Base-by-base conservation (phyloP, 2,329 filamentous ascomycete species). In the Triangularia verruculosa region DNA sequence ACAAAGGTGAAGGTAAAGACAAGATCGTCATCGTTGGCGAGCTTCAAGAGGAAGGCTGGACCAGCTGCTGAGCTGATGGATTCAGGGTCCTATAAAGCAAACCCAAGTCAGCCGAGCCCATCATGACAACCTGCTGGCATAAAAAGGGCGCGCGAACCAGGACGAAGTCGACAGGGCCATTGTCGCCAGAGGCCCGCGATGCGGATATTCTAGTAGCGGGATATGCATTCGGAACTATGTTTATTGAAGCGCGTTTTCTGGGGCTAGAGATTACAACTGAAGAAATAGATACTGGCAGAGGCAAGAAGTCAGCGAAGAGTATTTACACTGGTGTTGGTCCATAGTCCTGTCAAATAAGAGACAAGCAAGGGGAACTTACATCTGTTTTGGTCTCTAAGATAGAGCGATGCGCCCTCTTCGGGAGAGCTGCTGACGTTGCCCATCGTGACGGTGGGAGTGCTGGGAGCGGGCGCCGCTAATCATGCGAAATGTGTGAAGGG, bases 1-100 rank as follows among this genome's bases (percentile, higher is more conserved):
- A 95, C 84, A 74, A 98, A 97, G 43, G 91, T 95, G 76, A 98
- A 99, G 71, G 89, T 92, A 78, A 99, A 96, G 69, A 87, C 87
- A 61, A 99, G 87, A 69, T 99, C 95, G 70, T 98, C 95, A 70
- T 96, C 93, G 78, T 93, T 95, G 70, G 83, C 86, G 58, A 99
- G 81, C 74, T 96, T 95, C 63, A 98, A 82, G 58, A 99, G 85
- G 75, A 98, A 96, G 64, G 83, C 84, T 8, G 93, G 91, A 27
- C 80, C 73, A 60, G 80, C 77, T 28, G 77, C 75, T 32, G 77
- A 68, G 56, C 77, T 74, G 25, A 80, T 74, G 61, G 80, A 73
- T 66, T 97, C 94, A 52, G 91, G 88, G 75, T 98, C 95, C 93
- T 97, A 70, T 15, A 68, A 69, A 17, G 11, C n/a, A 47, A 11